Base-by-base conservation (phyloP, 2,329 filamentous ascomycete species). In the Stemphylium lycopersici region DNA sequence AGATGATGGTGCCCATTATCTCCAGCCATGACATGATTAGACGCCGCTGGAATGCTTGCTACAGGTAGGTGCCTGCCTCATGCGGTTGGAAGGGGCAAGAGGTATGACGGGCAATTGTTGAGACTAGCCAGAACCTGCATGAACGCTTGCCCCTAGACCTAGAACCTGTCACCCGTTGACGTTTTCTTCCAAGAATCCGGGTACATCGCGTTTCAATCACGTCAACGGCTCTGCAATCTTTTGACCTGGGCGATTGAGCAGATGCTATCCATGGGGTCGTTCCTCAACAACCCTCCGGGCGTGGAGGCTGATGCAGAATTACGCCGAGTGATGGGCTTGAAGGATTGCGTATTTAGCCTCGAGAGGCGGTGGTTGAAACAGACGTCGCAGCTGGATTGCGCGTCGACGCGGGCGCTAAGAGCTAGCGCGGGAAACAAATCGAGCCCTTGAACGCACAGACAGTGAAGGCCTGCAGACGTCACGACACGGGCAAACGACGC, bases 321-420 rank as follows among this genome's bases (percentile, higher is more conserved):
- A 46, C 18, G 46, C 46, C 42, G 49, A 46, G 37, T 37, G 49
- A 47, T 42, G 26, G 18, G 39, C 29, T 40, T 41, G 37, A 22
- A 42, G 50, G 44, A 53, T 48, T 42, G 31, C 38, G 50, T 37
- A 38, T 26, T 26, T 15, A 48, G 50, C 38, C 45, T 50, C 15
- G 40, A 37, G 48, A 41, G 45, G 32, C 33, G 51, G 37, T 51
- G 52, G 45, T 31, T 56, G 49, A 61, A 56, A 61, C 50, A 36
- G 22, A 50, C 36, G 55, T 56, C 45, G 42, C 48, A 53, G 52
- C 37, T 50, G 52, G 41, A 58, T 61, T 58, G 52, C 48, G 54
- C 48, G 44, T 52, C 47, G 42, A 41, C 37, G 46, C 40, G 51
- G 48, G 48, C 43, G 48, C 50, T 51, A 53, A 42, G 26, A 1